Evolutionary conservation across 2,329 filamentous ascomycete genomes (phyloP).

Genomic region (Alternaria panax): DNA sequence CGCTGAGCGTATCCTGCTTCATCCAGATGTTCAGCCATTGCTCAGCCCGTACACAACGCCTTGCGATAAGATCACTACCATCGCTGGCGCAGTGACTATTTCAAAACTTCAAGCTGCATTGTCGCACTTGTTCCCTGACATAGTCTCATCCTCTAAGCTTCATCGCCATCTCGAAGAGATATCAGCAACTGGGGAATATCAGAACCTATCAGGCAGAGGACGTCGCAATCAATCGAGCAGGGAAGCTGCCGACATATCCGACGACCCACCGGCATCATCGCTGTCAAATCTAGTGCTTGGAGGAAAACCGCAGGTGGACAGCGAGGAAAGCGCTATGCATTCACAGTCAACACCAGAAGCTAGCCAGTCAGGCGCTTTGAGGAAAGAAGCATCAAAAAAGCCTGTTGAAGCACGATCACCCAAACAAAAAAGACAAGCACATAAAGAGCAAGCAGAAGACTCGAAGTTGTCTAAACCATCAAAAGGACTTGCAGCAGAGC

Average conservation of each 20-base stretch:
- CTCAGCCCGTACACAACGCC: background rate
- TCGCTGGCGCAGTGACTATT: slow-evolving; percentile 6
- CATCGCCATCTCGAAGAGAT: background rate
- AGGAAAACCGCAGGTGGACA: background rate
- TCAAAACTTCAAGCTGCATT: slow-evolving; percentile 7
- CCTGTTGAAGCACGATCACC: background rate
- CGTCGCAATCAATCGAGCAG: background rate
- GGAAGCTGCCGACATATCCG: background rate
- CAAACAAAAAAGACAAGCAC: background rate
- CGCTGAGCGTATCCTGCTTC: slow-evolving; percentile 4
- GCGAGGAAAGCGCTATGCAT: background rate
- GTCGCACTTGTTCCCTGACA: slow-evolving; percentile 2
- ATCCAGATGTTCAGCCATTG: background rate
- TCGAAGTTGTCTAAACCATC: background rate
- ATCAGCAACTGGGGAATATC: background rate
- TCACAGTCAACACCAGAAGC: background rate
- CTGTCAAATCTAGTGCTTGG: background rate
- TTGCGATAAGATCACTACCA: background rate
- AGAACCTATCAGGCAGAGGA: background rate
- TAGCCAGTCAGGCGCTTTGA: background rate
- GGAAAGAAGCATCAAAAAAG: background rate
- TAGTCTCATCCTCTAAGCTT: background rate
- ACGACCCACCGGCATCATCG: background rate
- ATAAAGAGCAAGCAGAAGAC: background rate
- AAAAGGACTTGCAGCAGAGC: background rate